Evolutionary conservation across 2,329 filamentous ascomycete species (phyloP).

Genomic region (Colletotrichum echinochloae): DNA sequence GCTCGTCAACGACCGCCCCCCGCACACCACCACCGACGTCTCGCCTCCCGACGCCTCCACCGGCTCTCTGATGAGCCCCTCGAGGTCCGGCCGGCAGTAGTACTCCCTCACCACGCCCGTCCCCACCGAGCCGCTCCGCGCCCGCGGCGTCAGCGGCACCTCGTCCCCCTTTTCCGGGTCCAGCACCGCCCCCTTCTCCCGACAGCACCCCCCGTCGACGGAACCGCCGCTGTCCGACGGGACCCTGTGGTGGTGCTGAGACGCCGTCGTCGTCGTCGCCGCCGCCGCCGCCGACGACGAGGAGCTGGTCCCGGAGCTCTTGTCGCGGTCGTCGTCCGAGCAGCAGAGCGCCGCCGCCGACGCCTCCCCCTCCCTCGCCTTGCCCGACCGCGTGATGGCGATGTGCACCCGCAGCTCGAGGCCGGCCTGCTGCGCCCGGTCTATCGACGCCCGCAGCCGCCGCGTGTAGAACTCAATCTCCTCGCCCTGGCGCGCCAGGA

Average conservation of each 20-base stretch:
- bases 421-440: slow-evolving; percentile 56
- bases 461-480: slow-evolving; percentile 68
- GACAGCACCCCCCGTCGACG: slow-evolving; percentile 1
- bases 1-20: slow-evolving; percentile 66
- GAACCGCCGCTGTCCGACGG: slow-evolving; percentile 19
- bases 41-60: slow-evolving; percentile 71
- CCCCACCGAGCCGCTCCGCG: slow-evolving; percentile 14
- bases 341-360: slow-evolving; percentile 35
- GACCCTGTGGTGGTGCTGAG: slow-evolving; percentile 20
- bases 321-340: slow-evolving; percentile 28
- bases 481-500: slow-evolving; percentile 63
- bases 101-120: slow-evolving; percentile 58
- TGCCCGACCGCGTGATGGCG: slow-evolving; percentile 60
- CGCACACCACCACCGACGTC: slow-evolving; percentile 71
- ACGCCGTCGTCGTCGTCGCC: neutral
- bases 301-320: slow-evolving; percentile 32
- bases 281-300: neutral
- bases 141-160: slow-evolving; percentile 44
- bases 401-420: slow-evolving; percentile 65
- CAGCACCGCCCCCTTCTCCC: slow-evolving; percentile 18
- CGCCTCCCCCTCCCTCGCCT: slow-evolving; percentile 45
- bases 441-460: slow-evolving; percentile 60
- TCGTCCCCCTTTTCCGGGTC: slow-evolving; percentile 30
- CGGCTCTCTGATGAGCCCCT: slow-evolving; percentile 62
- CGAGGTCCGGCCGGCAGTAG: slow-evolving; percentile 62